Evolutionary conservation across 495 filamentous ascomycete species (phyloP).

Genomic region (Penicillium odoratum): DNA sequence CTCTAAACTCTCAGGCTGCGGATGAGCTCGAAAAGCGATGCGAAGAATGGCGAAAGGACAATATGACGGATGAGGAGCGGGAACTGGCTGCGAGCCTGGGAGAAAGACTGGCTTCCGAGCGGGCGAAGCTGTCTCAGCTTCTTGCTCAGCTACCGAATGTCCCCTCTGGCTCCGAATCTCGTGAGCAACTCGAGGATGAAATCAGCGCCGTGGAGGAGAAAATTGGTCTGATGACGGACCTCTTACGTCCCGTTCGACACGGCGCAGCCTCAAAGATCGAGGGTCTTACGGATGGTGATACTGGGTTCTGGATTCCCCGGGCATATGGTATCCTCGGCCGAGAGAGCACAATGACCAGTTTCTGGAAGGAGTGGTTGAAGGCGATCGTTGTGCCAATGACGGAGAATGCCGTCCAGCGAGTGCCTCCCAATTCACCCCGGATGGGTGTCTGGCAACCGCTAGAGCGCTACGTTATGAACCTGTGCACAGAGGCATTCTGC

Average conservation of each 20-base stretch:
- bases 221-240: slow-evolving; percentile 93
- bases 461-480: slow-evolving; percentile 95
- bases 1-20: slow-evolving; percentile 75
- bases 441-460: slow-evolving; percentile 96
- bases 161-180: slow-evolving; percentile 73
- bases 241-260: slow-evolving; percentile 88
- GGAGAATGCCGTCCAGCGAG: slow-evolving; percentile 76
- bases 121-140: slow-evolving; percentile 85
- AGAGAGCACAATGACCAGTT: slow-evolving; percentile 78
- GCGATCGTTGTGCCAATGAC: slow-evolving; percentile 93
- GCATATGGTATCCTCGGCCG: slow-evolving; percentile 92
- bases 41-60: slow-evolving; percentile 88
- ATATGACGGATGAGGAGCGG: slow-evolving; percentile 95
- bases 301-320: slow-evolving; percentile 93
- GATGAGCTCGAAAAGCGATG: slow-evolving; percentile 88
- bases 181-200: slow-evolving; percentile 85
- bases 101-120: slow-evolving; percentile 82
- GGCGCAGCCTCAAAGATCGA: slow-evolving; percentile 97
- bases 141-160: slow-evolving; percentile 78
- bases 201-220: slow-evolving; percentile 97
- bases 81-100: slow-evolving; percentile 92
- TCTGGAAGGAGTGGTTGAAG: slow-evolving; percentile 99
- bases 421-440: slow-evolving; percentile 84
- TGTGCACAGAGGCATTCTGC: slow-evolving; percentile 92
- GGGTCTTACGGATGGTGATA: slow-evolving; percentile 92